Evolutionary conservation across 1,139 yeast genomes (phyloP).

Genomic region (Suhomyces bolitotheri): DNA sequence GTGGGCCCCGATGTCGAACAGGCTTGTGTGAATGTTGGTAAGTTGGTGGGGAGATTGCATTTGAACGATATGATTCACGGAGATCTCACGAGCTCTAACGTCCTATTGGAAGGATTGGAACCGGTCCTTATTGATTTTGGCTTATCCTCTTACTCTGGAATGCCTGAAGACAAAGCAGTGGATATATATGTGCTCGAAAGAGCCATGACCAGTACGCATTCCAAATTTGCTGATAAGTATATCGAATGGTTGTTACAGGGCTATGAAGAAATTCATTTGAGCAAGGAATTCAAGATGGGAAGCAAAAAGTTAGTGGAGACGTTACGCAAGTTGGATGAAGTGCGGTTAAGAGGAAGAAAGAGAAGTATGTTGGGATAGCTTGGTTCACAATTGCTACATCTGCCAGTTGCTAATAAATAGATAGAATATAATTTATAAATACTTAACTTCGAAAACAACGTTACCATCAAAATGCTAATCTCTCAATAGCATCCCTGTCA

Average conservation of each 20-base stretch:
- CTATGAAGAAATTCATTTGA: constrained; percentile 48
- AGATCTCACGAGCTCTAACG: constrained; percentile 89
- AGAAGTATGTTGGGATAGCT: constrained; percentile 84
- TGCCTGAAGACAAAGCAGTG: constrained; percentile 93
- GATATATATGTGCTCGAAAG: constrained; percentile 92
- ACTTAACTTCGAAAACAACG: too few relatives aligned
- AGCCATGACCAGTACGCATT: constrained; percentile 89
- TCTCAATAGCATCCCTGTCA: constrained; percentile 16
- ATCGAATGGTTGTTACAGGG: constrained; percentile 75
- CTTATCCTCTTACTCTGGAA: constrained; percentile 68
- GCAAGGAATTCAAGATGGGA: constrained; percentile 31
- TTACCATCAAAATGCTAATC: constrained; percentile 16
- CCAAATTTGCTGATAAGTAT: constrained; percentile 64
- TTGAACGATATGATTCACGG: constrained; percentile 85
- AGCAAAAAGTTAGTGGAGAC: constrained; percentile 55
- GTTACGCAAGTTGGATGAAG: constrained; percentile 70
- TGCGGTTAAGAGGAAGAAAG: constrained; percentile 89
- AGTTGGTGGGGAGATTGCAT: constrained; percentile 71
- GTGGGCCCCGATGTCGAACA: constrained; percentile 37
- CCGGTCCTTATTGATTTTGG: constrained; percentile 92
- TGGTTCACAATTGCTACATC: too few relatives aligned
- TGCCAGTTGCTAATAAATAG: too few relatives aligned
- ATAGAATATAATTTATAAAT: too few relatives aligned
- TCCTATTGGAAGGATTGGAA: constrained; percentile 49
- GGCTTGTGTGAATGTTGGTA: constrained; percentile 59